These are phyloP conservation scores for Trichoderma sp. DNA, from an alignment of 2,329 filamentous ascomycete species.

Conservation along the genomic window DNA sequence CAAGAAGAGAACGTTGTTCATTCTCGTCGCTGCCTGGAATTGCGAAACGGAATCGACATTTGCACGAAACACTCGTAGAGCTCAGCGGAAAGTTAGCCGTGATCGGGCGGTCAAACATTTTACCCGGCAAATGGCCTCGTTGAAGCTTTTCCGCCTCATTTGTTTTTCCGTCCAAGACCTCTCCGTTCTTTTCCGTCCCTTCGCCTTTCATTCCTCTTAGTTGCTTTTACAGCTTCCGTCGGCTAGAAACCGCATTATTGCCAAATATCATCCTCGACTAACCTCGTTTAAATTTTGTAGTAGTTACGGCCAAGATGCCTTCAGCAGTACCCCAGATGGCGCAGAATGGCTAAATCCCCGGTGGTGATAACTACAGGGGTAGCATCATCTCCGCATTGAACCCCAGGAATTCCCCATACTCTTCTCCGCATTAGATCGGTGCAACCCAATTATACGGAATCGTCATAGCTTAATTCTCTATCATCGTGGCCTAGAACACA, in stretches of 20 bases:
- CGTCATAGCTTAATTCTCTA: neutral
- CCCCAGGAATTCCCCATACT: conserved; percentile 10
- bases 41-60: neutral
- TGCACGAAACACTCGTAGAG: neutral
- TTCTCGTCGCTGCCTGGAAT: too few species aligned
- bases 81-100: neutral
- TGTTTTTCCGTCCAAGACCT: conserved; percentile 10
- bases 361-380: conserved; percentile 6
- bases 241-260: neutral
- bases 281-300: neutral
- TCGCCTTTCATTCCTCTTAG: neutral
- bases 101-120: neutral
- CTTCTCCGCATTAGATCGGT: conserved; percentile 20
- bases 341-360: conserved; percentile 2
- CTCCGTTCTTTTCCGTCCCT: conserved; percentile 10
- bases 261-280: neutral
- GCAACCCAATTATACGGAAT: neutral
- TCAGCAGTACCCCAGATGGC: neutral
- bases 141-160: conserved; percentile 10
- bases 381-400: conserved; percentile 12
- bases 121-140: conserved; percentile 2
- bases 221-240: neutral
- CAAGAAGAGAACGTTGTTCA: too few species aligned
- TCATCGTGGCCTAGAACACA: neutral
- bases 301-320: neutral